Base-by-base conservation (phyloP, 129 eudicot species). In the Glebionis coronaria region DNA sequence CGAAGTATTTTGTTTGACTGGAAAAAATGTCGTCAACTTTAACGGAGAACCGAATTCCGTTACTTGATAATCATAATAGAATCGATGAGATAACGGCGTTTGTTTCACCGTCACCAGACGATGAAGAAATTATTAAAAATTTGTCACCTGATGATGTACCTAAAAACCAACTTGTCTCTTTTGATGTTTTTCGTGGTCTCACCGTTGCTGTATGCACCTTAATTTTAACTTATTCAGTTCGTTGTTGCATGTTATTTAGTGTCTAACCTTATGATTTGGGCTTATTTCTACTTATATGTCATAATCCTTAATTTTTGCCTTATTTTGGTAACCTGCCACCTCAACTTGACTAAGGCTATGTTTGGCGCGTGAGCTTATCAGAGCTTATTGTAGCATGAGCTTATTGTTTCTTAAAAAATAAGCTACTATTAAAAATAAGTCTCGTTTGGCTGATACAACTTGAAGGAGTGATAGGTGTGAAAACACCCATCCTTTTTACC, bases 131-230 rank as follows among this genome's bases (percentile, higher is more conserved):
- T 6, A 63, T 16, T 29, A 35, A 35, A 35, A 12, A 5, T 15
- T 68, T 59, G 40, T 77, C 83, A 66, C 25, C 78, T 38, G 40
- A 68, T n/a, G n/a, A n/a, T 12, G 64, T 47, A 69, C 64, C 61
- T 49, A 80, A 83, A 35, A 86, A 79, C 49, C 95, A 91, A 62
- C 91, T 90, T 19, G 82, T 72, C 28, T 90, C 95, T 72, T 91
- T 90, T 66, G 97, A 90, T 73, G 97, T 86, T 63, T 86, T 90
- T 70, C 95, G 97, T 42, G 97, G 95, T 74, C 81, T 84, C 68
- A 82, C 91, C 3, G 85, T 90, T 65, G 88, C 84, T 3, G 97
- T 90, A 70, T 27, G 85, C n/a, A n/a, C n/a, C n/a, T 69, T 67
- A 40, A 1, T 42, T 68, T 53, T 44, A 44, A 49, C 23, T 18